These are phyloP conservation scores for Suhomyces terraborum DNA, from an alignment of 1,139 yeast genomes.

Conservation along the genomic window DNA sequence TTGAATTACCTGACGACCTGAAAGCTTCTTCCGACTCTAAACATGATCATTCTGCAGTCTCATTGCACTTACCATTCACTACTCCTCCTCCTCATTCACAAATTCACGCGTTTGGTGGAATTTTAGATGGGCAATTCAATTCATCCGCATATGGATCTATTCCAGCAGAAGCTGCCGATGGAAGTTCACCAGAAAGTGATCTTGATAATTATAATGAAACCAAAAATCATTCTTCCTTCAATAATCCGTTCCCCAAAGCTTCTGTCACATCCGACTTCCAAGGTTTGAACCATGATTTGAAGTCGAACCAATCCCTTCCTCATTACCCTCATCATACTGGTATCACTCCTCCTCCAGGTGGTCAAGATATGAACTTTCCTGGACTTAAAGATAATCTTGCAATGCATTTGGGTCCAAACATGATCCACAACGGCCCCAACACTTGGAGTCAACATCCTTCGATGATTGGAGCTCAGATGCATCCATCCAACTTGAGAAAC, in stretches of 20 bases:
- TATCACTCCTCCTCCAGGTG: conserved; percentile 5
- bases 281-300: conserved; percentile 6
- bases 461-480: conserved; percentile 12
- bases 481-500: conserved; percentile 16
- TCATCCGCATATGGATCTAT: conserved; percentile 14
- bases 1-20: conserved; percentile 32
- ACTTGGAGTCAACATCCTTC: conserved; percentile 15
- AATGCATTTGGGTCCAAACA: conserved; percentile 9
- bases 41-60: conserved; percentile 1
- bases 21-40: conserved; percentile 3
- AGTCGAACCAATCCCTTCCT: conserved; percentile 3
- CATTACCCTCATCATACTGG: conserved; percentile 6
- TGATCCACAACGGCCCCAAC: conserved; percentile 6
- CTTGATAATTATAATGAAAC: conserved; percentile 5
- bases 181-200: conserved; percentile 10
- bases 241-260: conserved; percentile 5
- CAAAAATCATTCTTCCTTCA: conserved; percentile 6
- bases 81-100: conserved; percentile 25
- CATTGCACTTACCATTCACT: conserved; percentile 27
- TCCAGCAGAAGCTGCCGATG: conserved; percentile 3
- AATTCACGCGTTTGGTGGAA: conserved; percentile 26
- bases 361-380: conserved; percentile 5
- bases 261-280: conserved; percentile 1
- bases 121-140: conserved; percentile 22
- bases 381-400: conserved; percentile 9